A percentile compares a stretch with the other conserved stretches of the same genome.
Evolutionary conservation across 1,139 yeast species (phyloP).

Genomic region (Candida sanyaensis): DNA sequence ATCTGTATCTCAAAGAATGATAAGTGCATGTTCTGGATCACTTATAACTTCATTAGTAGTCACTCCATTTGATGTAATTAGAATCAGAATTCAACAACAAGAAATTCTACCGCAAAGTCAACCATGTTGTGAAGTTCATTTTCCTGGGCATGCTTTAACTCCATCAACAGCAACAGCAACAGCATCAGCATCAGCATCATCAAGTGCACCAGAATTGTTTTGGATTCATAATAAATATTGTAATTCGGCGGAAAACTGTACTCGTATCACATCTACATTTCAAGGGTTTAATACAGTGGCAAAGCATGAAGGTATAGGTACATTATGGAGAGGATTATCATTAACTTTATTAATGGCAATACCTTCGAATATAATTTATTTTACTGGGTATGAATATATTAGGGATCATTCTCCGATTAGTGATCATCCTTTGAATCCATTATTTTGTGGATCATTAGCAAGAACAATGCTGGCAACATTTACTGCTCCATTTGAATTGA

Average conservation of each 20-base stretch:
- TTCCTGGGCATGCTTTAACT: slow-evolving; percentile 11
- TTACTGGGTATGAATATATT: slow-evolving; percentile 88
- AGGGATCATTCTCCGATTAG: slow-evolving; percentile 71
- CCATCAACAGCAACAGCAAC: slow-evolving; percentile 5
- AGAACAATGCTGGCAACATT: slow-evolving; percentile 81
- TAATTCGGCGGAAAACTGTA: slow-evolving; percentile 30
- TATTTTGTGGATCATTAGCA: slow-evolving; percentile 85
- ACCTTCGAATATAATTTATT: slow-evolving; percentile 91
- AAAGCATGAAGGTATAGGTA: slow-evolving; percentile 67
- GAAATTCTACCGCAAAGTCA: slow-evolving; percentile 50
- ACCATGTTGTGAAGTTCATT: slow-evolving; percentile 30
- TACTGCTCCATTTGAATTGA: slow-evolving; percentile 84
- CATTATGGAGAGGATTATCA: slow-evolving; percentile 90
- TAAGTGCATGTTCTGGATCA: slow-evolving; percentile 91
- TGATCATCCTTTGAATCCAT: slow-evolving; percentile 61
- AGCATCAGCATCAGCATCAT: slow-evolving; percentile 6
- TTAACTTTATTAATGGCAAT: slow-evolving; percentile 84
- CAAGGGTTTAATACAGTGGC: slow-evolving; percentile 72
- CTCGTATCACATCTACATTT: slow-evolving; percentile 56
- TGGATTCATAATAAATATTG: slow-evolving; percentile 47
- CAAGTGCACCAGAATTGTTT: slow-evolving; percentile 29
- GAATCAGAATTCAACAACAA: slow-evolving; percentile 91
- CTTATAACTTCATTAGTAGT: slow-evolving; percentile 81
- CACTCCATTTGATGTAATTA: slow-evolving; percentile 92
- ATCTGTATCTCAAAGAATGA: slow-evolving; percentile 66